A percentile compares a stretch with the other conserved stretches of the same genome.
Conservation (phyloP, 768 basidiomycete species). For the Mycena venus region DNA sequence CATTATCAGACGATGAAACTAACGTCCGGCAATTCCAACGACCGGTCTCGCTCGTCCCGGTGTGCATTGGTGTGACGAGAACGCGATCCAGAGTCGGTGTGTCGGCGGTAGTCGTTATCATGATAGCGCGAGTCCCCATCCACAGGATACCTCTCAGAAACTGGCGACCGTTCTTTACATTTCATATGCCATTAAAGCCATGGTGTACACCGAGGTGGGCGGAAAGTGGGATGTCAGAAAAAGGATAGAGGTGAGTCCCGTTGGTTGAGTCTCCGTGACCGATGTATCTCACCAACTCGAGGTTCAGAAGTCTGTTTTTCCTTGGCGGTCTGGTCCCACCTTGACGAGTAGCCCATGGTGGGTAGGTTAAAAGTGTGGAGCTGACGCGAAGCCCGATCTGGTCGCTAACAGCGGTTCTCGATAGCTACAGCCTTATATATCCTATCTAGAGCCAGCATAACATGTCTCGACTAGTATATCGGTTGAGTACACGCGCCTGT, state of each 20-base stretch:
- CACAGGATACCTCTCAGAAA: conserved; percentile 2
- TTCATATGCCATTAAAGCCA: conserved; percentile 7
- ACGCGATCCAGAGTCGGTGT: conserved; percentile 9
- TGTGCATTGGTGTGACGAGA: not conserved
- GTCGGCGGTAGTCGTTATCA: not conserved
- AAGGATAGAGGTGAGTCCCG: conserved; percentile 22
- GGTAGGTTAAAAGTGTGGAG: not conserved
- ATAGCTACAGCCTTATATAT: too few species aligned
- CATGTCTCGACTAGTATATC: conserved; percentile 24
- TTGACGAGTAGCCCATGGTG: conserved; percentile 28
- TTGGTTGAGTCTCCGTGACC: not conserved
- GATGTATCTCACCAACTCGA: conserved; percentile 29
- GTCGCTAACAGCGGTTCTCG: too few species aligned
- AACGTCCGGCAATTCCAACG: conserved; percentile 9
- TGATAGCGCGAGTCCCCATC: conserved; percentile 3
- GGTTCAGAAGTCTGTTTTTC: not conserved
- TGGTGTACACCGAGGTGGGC: conserved; percentile 16
- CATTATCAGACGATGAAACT: not conserved
- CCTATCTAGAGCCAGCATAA: too few species aligned
- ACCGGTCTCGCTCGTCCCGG: not conserved
- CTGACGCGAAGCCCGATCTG: not conserved
- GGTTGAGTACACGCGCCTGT: conserved; percentile 27
- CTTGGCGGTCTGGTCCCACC: conserved; percentile 26
- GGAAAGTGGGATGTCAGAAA: conserved; percentile 16
- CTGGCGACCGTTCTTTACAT: conserved; percentile 16